Evolutionary conservation across 495 filamentous ascomycete genomes (phyloP).

Genomic region (Friedmanniomyces endolithicus): DNA sequence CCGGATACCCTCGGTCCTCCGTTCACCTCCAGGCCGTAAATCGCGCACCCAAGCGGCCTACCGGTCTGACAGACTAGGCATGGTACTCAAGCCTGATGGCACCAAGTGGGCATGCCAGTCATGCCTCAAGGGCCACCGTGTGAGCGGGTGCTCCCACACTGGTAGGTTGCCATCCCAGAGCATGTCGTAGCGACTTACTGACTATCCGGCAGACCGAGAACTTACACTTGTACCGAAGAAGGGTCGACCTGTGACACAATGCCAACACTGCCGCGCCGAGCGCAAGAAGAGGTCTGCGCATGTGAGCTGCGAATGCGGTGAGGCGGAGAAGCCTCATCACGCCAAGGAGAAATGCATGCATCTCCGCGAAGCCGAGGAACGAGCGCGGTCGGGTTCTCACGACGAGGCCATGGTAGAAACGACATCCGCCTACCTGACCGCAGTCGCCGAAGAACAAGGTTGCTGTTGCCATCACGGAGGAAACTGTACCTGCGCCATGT

Average conservation of each 20-base stretch:
- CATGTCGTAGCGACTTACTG: background rate
- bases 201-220: slow-evolving; percentile 55
- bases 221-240: slow-evolving; percentile 97
- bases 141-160: slow-evolving; percentile 32
- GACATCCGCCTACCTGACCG: slow-evolving; percentile 23
- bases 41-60: slow-evolving; percentile 2
- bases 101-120: slow-evolving; percentile 33
- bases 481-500: slow-evolving; percentile 70
- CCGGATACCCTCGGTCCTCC: background rate
- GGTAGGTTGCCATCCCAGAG: slow-evolving; percentile 19
- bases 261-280: slow-evolving; percentile 87
- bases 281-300: slow-evolving; percentile 95
- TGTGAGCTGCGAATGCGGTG: slow-evolving; percentile 93
- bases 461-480: slow-evolving; percentile 77
- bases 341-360: slow-evolving; percentile 51
- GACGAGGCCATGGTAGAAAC: slow-evolving; percentile 39
- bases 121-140: slow-evolving; percentile 34
- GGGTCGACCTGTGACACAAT: slow-evolving; percentile 96
- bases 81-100: slow-evolving; percentile 25
- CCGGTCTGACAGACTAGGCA: slow-evolving; percentile 13
- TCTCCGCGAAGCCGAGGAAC: slow-evolving; percentile 28
- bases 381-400: slow-evolving; percentile 23
- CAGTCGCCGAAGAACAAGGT: slow-evolving; percentile 40
- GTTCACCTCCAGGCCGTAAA: background rate
- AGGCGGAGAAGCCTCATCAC: slow-evolving; percentile 56